Base-by-base conservation (phyloP, 2,329 filamentous ascomycete species). In the Helicocarpus griseus region DNA sequence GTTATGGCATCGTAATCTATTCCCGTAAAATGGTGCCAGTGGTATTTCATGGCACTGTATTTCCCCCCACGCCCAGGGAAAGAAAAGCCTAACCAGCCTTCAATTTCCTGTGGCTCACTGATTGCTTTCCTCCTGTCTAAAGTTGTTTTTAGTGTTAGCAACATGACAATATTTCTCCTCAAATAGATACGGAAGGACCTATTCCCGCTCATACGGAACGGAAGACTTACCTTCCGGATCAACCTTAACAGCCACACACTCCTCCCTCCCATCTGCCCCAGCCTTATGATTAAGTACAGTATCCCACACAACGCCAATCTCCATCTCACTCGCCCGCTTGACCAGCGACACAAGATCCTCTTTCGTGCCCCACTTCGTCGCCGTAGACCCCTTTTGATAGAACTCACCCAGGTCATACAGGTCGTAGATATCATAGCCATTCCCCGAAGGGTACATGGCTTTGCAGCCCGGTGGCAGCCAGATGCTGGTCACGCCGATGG, bases 381-480 rank as follows among this genome's bases (percentile, higher is more conserved):
- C 69, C 4, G 68, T 68, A 0, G 71, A 64, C 17, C 81, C 82
- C 62, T 87, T 87, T 61, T 87, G 83, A 39, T 86, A 78, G 58
- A 87, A 88, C 61, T 88, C 85, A 29, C 85, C 85, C 2, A 85
- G 66, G 55, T 86, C 82, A 58, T 82, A 86, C 13, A 88, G 66
- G 61, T 87, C 85, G 61, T 86, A 87, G 55, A 81, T 74, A 62
- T 84, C 82, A 57, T 85, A 85, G 4, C 85, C 85, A 59, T 86
- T 86, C 19, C 82, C 79, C 26, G 75, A 66, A 0, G 77, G 74
- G 28, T 74, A 75, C 53, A 79, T 78, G 0, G 78, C 83, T 68
- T 87, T 88, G 66, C 83, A 86, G 50, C 78, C 85, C 0, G 85
- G 85, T 0, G 85, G 85, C 5, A 87, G 76, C 83, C 84, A 87